phyloP scores from a whole-genome alignment of 140 eudicot species.

The Anethum foeniculum region DNA sequence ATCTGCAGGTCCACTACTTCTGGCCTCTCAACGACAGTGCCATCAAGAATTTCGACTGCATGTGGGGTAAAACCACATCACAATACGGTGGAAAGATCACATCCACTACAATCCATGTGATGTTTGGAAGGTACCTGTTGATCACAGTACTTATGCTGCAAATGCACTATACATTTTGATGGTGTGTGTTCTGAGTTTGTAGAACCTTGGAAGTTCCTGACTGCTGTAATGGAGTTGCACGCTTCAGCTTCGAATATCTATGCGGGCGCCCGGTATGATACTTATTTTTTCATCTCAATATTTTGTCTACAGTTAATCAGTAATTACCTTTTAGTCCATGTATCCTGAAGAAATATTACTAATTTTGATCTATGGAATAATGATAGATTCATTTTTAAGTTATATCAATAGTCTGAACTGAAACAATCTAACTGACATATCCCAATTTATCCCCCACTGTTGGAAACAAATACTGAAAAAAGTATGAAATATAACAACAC shows the following conservation, averaged over 20 bases:
- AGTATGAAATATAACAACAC: neutral
- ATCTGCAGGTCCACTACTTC: slow-evolving; percentile 60
- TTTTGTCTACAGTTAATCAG: neutral
- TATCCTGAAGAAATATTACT: neutral
- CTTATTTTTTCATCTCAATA: neutral
- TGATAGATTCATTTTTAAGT: neutral
- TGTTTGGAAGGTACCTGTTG: slow-evolving; percentile 87
- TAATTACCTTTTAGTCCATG: neutral
- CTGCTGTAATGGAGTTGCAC: slow-evolving; percentile 90
- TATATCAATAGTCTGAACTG: neutral
- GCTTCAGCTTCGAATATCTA: slow-evolving; percentile 69
- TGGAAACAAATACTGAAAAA: neutral
- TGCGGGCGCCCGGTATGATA: slow-evolving; percentile 84
- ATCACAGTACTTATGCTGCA: slow-evolving; percentile 13
- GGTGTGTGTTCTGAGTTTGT: slow-evolving; percentile 10
- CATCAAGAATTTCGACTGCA: slow-evolving; percentile 39
- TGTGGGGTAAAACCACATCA: slow-evolving; percentile 50
- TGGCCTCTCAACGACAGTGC: slow-evolving; percentile 57
- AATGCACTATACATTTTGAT: slow-evolving; percentile 5
- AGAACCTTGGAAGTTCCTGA: slow-evolving; percentile 79
- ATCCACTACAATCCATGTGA: slow-evolving; percentile 59
- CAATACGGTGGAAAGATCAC: slow-evolving; percentile 43
- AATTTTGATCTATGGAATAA: neutral
- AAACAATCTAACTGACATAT: neutral
- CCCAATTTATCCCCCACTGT: neutral